phyloP scores from a whole-genome alignment of 768 basidiomycete species.

The Phylloporus sp. region DNA sequence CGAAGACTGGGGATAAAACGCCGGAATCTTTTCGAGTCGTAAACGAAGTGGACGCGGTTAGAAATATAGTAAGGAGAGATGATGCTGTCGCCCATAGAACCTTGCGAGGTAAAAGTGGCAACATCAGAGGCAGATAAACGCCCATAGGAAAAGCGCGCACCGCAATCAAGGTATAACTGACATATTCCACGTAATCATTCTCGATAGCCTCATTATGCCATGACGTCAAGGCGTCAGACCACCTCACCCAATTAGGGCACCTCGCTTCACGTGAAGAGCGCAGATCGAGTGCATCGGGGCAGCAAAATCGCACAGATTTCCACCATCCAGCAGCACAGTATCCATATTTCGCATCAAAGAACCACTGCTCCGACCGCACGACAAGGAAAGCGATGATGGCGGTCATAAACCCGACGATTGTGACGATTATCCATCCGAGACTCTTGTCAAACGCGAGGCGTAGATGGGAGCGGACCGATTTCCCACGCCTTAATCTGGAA shows the following conservation, averaged over 20 bases:
- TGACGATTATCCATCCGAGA: constrained; percentile 86
- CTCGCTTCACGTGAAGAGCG: constrained; percentile 25
- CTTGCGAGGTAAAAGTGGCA: constrained; percentile 34
- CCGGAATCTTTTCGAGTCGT: constrained; percentile 84
- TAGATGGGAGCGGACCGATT: constrained; percentile 62
- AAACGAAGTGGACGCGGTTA: constrained; percentile 88
- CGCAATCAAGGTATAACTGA: constrained; percentile 68
- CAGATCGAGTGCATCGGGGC: constrained; percentile 36
- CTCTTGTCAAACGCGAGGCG: constrained; percentile 67
- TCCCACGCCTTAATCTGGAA: constrained; percentile 61
- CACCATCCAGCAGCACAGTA: constrained; percentile 70
- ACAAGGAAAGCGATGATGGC: constrained; percentile 85
- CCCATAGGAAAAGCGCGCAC: constrained; percentile 43
- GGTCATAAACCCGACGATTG: constrained; percentile 80
- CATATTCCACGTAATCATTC: constrained; percentile 54
- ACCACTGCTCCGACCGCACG: constrained; percentile 76
- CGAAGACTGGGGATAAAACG: constrained; percentile 49
- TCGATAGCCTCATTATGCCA: constrained; percentile 13
- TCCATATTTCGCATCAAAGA: constrained; percentile 92
- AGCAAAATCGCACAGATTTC: constrained; percentile 80
- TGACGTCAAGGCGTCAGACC: constrained; percentile 56
- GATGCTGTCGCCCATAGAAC: constrained; percentile 67
- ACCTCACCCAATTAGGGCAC: constrained; percentile 71
- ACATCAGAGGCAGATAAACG: background rate
- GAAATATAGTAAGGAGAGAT: constrained; percentile 73